These are phyloP conservation scores for Solanum rostratum DNA, from an alignment of 257 asterid genomes.

Conservation along the genomic window DNA sequence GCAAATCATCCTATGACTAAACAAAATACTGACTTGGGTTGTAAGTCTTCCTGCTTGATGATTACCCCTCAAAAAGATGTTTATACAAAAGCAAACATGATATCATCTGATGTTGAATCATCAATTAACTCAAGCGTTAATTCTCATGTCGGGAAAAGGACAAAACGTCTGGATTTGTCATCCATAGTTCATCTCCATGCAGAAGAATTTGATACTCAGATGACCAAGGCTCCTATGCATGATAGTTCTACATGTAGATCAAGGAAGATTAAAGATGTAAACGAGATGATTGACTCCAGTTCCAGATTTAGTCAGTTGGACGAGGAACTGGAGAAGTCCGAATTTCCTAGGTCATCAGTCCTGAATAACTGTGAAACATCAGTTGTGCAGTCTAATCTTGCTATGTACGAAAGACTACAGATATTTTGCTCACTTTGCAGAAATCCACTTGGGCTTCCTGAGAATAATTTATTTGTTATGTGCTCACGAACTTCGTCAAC, in stretches of 20 bases:
- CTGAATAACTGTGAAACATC: constrained; percentile 21
- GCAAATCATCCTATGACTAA: constrained; percentile 19
- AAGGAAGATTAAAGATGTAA: constrained; percentile 16
- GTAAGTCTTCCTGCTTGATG: constrained; percentile 17
- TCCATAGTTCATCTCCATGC: constrained; percentile 27
- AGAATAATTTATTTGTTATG: constrained; percentile 31
- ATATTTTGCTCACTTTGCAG: constrained; percentile 59
- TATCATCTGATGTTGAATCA: constrained; percentile 42
- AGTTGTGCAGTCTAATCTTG: constrained; percentile 17
- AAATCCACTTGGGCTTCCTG: constrained; percentile 59
- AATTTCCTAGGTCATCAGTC: constrained; percentile 8
- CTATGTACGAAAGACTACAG: constrained; percentile 33
- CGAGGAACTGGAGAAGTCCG: constrained; percentile 14
- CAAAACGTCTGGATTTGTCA: constrained; percentile 34
- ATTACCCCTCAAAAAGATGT: constrained; percentile 41
- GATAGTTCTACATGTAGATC: constrained; percentile 39
- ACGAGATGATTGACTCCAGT: constrained; percentile 6
- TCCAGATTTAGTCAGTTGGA: constrained; percentile 19
- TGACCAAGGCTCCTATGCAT: constrained; percentile 23
- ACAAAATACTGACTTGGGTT: constrained; percentile 19
- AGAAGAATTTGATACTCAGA: constrained; percentile 19
- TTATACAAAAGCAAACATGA: constrained; percentile 19
- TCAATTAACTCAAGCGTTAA: constrained; percentile 51
- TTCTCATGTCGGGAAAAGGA: constrained; percentile 50
- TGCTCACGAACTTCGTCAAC: constrained; percentile 47